phyloP scores from a whole-genome alignment of 2,329 filamentous ascomycete genomes.

The Aspergillus felis region DNA sequence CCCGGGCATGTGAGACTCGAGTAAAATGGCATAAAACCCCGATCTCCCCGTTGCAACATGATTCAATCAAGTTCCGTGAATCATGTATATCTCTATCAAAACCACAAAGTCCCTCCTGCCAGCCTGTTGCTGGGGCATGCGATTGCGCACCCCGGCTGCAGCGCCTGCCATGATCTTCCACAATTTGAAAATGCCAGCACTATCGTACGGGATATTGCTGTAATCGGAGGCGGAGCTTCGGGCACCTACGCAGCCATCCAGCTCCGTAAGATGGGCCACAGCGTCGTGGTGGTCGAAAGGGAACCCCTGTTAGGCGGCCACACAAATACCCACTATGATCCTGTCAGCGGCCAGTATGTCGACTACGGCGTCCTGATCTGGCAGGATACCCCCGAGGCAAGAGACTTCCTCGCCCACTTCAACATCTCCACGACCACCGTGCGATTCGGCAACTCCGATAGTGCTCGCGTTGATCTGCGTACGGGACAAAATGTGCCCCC shows the following conservation, averaged over 20 bases:
- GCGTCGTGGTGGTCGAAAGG: constrained; percentile 25
- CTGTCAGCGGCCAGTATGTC: constrained; percentile 13
- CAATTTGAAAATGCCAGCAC: not conserved
- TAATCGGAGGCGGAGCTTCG: constrained; percentile 28
- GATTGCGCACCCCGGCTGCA: not conserved
- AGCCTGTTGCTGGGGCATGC: not conserved
- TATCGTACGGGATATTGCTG: constrained; percentile 22
- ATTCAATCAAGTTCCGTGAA: not conserved
- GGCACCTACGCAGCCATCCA: constrained; percentile 28
- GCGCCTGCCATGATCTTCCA: fast-evolving
- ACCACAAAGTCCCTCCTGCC: not conserved
- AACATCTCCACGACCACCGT: constrained; percentile 11
- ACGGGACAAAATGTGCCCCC: constrained; percentile 15
- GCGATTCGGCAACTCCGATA: not conserved
- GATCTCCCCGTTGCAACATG: not conserved
- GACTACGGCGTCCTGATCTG: constrained; percentile 28
- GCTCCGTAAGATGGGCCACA: constrained; percentile 22
- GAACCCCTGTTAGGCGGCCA: constrained; percentile 24
- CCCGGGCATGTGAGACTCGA: too few relatives aligned
- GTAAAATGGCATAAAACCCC: not conserved
- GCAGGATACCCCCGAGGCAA: constrained; percentile 15
- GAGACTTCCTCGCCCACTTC: constrained; percentile 22
- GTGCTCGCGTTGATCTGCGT: constrained; percentile 17
- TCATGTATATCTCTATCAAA: not conserved
- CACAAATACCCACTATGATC: constrained; percentile 23